Conservation (phyloP, 1,139 yeast species). For the Sugiyamaella novakii region DNA sequence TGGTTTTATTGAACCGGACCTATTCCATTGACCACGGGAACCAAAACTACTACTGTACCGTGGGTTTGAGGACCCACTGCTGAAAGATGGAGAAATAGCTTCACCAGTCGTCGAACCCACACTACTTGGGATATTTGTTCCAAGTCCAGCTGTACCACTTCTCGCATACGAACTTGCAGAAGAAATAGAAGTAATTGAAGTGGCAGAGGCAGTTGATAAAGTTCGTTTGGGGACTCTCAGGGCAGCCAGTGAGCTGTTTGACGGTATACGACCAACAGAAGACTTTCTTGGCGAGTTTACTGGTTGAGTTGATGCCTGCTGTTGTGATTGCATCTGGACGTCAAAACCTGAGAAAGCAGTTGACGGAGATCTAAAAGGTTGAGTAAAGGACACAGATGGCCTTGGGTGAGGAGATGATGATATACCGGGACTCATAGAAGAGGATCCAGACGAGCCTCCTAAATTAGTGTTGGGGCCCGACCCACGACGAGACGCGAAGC, state of each 20-base stretch:
- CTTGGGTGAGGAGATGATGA: slow-evolving; percentile 20
- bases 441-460: slow-evolving; percentile 6
- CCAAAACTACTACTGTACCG: slow-evolving; percentile 41
- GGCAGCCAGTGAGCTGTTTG: slow-evolving; percentile 39
- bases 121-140: slow-evolving; percentile 7
- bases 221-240: slow-evolving; percentile 36
- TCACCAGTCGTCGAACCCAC: slow-evolving; percentile 22
- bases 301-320: slow-evolving; percentile 14
- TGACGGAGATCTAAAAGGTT: slow-evolving; percentile 45
- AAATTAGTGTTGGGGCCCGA: slow-evolving; percentile 3
- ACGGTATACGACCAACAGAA: slow-evolving; percentile 35
- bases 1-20: slow-evolving; percentile 31
- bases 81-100: slow-evolving; percentile 31
- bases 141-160: slow-evolving; percentile 7
- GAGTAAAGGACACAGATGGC: slow-evolving; percentile 36
- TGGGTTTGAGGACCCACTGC: slow-evolving; percentile 35
- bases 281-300: slow-evolving; percentile 31
- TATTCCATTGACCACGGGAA: slow-evolving; percentile 34
- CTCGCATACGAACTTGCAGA: slow-evolving; percentile 18
- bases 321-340: slow-evolving; percentile 18
- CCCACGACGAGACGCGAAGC: slow-evolving; percentile 9
- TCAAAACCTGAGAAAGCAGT: slow-evolving; percentile 24
- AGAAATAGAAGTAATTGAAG: slow-evolving; percentile 25
- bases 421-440: slow-evolving; percentile 5
- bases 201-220: slow-evolving; percentile 32